Base-by-base conservation (phyloP, 2,329 filamentous ascomycete genomes). In the Balansia obtecta region DNA sequence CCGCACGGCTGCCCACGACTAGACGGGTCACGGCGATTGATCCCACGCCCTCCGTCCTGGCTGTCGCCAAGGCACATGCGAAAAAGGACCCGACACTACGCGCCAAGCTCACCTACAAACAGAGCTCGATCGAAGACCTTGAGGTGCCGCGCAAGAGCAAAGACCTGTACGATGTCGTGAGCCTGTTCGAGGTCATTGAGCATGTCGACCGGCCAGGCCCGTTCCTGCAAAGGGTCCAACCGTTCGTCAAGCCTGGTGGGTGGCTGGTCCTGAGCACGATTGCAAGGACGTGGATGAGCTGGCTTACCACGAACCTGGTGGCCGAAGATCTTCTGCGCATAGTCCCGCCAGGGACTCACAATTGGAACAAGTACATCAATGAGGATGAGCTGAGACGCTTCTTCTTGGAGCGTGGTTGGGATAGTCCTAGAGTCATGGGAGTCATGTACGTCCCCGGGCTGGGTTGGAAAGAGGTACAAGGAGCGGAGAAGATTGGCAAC, bases 341-440 rank as follows among this genome's bases (percentile, higher is more conserved):
- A 54, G 93, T 98, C 51, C 93, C 93, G 10, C 80, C 79, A 56
- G 93, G 93, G 1, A 98, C 93, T 45, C 93, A 98, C 69, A 89
- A 96, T 65, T 98, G 93, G 93, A 75, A 76, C 55, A 95, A 97
- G 71, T 98, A 97, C 69, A 83, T 98, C 57, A 93, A 96, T 63
- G 86, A 87, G 55, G 73, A 79, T 13, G 91, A 97, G 73, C 65
- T 95, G 61, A 71, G 76, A 57, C 68, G 65, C 1, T 73, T 77
- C 63, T 77, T 83, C 56, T 65, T 70, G 49, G 68, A 65, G 50
- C 71, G 70, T 56, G 66, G 70, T 53, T 91, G 84, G 83, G 75
- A 72, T 64, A 73, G 62, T 57, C 75, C 74, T 39, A 70, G 71
- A 60, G 76, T 84, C 54, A 82, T 86, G 75, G 93, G 93, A 0